phyloP scores from a whole-genome alignment of 768 basidiomycete species.

The Udeniomyces megalosporus region DNA sequence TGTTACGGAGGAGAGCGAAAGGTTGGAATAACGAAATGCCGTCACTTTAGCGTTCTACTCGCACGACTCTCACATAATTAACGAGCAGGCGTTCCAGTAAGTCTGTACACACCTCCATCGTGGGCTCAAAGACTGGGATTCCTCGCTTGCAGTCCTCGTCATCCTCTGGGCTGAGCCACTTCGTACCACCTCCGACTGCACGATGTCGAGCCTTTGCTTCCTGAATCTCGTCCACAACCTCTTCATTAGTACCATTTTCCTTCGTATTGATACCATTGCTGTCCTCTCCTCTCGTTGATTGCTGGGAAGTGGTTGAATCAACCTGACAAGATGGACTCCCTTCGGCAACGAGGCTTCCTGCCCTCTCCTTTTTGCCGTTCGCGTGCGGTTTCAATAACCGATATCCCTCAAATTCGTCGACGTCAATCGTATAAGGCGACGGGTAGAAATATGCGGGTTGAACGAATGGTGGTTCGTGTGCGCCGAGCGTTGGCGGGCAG shows the following conservation, averaged over 20 bases:
- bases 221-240: too few species aligned
- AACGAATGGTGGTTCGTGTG: constrained; percentile 3
- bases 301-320: too few species aligned
- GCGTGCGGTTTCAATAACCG: too few species aligned
- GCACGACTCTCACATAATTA: not conserved
- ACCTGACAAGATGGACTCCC: too few species aligned
- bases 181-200: too few species aligned
- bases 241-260: too few species aligned
- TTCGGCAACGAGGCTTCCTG: not conserved
- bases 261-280: too few species aligned
- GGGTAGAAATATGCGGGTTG: constrained; percentile 15
- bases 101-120: constrained; percentile 64
- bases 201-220: too few species aligned
- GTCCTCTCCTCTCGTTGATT: too few species aligned
- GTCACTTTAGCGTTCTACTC: not conserved
- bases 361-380: too few species aligned
- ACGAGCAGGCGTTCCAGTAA: too few species aligned
- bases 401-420: not conserved
- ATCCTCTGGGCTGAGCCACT: constrained; percentile 27
- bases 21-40: not conserved
- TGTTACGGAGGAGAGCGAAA: not conserved
- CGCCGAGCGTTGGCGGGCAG: too few species aligned
- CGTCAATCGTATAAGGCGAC: constrained; percentile 2
- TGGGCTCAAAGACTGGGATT: constrained; percentile 90
- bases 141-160: constrained; percentile 36